phyloP scores from a whole-genome alignment of 164 flowering plant species.

The Cinnamomum micranthum region DNA sequence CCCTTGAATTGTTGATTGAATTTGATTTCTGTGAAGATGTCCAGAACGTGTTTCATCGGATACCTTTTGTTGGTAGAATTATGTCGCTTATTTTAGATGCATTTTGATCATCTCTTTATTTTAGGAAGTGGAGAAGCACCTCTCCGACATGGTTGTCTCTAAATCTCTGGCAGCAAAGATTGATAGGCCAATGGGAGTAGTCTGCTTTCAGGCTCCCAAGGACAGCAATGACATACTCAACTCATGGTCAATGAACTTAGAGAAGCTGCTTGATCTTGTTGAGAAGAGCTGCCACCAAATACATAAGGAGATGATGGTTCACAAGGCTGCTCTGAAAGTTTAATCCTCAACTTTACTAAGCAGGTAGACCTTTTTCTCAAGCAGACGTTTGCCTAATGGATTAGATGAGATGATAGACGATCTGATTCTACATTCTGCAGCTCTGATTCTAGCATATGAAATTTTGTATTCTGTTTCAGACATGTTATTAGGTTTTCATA shows the following conservation, averaged over 20 bases:
- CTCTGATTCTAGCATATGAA: too few species aligned
- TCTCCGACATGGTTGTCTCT: constrained; percentile 92
- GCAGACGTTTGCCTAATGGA: too few species aligned
- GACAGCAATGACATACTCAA: constrained; percentile 90
- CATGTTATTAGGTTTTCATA: too few species aligned
- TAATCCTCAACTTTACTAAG: constrained; percentile 13
- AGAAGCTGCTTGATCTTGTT: constrained; percentile 90
- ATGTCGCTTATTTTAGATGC: neutral
- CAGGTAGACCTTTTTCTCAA: too few species aligned
- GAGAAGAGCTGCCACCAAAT: constrained; percentile 99
- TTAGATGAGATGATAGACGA: too few species aligned
- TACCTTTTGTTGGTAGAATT: neutral
- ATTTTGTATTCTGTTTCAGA: too few species aligned
- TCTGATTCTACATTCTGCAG: too few species aligned
- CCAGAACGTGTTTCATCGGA: neutral
- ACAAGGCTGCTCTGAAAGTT: constrained; percentile 74
- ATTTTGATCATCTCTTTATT: neutral
- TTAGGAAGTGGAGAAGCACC: constrained; percentile 94
- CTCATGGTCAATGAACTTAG: constrained; percentile 88
- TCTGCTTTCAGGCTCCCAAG: constrained; percentile 70
- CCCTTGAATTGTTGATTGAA: neutral
- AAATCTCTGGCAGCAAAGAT: constrained; percentile 83
- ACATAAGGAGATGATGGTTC: constrained; percentile 97
- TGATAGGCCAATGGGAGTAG: constrained; percentile 79
- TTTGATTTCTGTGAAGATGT: neutral